Conservation (phyloP, 805 yeast species). For the Schizosaccharomyces japonicus region DNA sequence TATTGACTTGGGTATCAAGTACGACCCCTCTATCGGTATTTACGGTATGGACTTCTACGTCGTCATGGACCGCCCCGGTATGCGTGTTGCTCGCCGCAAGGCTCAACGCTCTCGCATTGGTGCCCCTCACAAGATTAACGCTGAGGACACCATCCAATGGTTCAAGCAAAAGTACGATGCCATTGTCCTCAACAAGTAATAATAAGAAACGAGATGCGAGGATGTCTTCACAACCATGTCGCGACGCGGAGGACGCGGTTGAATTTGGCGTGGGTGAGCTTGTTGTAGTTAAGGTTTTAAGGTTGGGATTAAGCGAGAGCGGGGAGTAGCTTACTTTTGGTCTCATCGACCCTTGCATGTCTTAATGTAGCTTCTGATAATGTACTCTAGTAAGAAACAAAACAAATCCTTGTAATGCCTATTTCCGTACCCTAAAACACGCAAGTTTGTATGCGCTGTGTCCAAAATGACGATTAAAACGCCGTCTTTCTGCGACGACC, state of each 20-base stretch:
- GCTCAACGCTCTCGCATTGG: constrained; percentile 74
- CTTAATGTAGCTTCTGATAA: neutral
- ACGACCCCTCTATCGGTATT: constrained; percentile 97
- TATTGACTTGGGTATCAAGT: constrained; percentile 98
- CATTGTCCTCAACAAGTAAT: constrained; percentile 75
- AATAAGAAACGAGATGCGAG: neutral
- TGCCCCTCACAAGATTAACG: constrained; percentile 72
- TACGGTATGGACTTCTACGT: constrained; percentile 99
- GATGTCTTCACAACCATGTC: too few species aligned
- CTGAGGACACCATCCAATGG: constrained; percentile 91
- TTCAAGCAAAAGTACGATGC: constrained; percentile 99
- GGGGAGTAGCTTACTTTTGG: neutral
- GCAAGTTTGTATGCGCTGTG: neutral
- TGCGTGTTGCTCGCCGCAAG: constrained; percentile 87
- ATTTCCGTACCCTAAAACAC: too few species aligned
- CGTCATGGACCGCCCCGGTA: constrained; percentile 98
- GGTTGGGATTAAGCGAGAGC: too few species aligned
- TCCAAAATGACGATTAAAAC: constrained; percentile 20
- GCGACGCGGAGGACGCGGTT: too few species aligned
- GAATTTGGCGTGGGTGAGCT: too few species aligned
- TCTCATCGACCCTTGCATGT: neutral
- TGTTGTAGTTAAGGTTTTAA: too few species aligned
- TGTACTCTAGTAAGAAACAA: neutral
- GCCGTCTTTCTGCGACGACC: constrained; percentile 55
- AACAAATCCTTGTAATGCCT: neutral